These are phyloP conservation scores for Scutellaria galericulata DNA, from an alignment of 257 asterid species.

Conservation along the genomic window DNA sequence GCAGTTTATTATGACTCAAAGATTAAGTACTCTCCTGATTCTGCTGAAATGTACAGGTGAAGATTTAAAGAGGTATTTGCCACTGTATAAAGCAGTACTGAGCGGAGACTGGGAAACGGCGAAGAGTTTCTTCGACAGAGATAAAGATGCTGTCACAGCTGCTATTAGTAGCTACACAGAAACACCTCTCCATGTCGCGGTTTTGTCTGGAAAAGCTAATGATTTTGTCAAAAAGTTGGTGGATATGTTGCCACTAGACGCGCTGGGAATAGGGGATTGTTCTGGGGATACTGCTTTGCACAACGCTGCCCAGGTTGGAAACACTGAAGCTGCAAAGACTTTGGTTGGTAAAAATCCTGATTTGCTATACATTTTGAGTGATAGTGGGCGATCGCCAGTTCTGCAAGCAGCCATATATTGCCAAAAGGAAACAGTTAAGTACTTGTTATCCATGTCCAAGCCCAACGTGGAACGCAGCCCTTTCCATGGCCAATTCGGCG, in stretches of 20 bases:
- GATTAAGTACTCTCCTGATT: too few species aligned
- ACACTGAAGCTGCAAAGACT: not conserved
- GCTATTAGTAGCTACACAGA: not conserved
- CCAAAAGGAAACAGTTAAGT: not conserved
- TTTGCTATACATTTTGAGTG: not conserved
- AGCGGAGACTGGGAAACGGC: too few species aligned
- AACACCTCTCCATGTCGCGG: conserved; percentile 6
- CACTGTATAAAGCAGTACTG: too few species aligned
- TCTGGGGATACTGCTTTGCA: conserved; percentile 22
- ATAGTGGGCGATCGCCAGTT: not conserved
- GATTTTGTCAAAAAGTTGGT: conserved; percentile 6
- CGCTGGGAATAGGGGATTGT: not conserved
- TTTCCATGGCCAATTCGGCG: not conserved
- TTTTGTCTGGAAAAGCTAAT: conserved; percentile 7
- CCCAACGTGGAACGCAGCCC: not conserved
- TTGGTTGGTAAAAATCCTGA: not conserved
- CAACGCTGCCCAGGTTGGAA: conserved; percentile 3
- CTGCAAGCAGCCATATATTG: not conserved
- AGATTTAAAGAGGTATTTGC: too few species aligned
- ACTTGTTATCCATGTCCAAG: conserved; percentile 1
- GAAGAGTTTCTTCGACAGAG: too few species aligned
- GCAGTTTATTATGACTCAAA: too few species aligned
- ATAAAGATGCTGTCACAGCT: not conserved
- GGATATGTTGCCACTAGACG: not conserved
- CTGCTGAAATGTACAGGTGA: too few species aligned